These are phyloP conservation scores for Botrytis porri DNA, from an alignment of 2,329 filamentous ascomycete species.

Conservation along the genomic window DNA sequence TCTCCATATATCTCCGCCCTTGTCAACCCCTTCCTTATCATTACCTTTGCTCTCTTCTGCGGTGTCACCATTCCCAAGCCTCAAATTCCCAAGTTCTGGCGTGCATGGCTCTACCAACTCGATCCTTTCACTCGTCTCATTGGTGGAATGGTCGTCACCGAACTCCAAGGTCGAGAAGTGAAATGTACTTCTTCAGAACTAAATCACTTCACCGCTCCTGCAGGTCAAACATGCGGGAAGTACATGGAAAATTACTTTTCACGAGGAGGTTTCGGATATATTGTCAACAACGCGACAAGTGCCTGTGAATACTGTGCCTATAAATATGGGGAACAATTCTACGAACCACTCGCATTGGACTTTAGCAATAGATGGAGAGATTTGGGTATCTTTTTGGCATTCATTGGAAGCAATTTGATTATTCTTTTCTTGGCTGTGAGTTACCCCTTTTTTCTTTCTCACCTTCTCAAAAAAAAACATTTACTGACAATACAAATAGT, in stretches of 20 bases:
- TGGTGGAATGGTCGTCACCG: conserved; percentile 74
- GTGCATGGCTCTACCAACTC: conserved; percentile 76
- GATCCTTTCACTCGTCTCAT: conserved; percentile 82
- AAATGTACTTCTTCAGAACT: conserved; percentile 59
- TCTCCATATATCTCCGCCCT: conserved; percentile 75
- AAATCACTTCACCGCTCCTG: conserved; percentile 65
- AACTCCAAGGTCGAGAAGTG: conserved; percentile 65
- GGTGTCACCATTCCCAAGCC: conserved; percentile 78
- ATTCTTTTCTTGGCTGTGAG: conserved; percentile 52
- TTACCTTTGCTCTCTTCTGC: conserved; percentile 82
- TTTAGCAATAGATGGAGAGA: conserved; percentile 77
- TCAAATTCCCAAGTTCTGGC: conserved; percentile 77
- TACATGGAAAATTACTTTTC: conserved; percentile 74
- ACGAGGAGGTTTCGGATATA: conserved; percentile 66
- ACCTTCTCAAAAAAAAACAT: not conserved
- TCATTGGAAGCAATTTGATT: conserved; percentile 74
- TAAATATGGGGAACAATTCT: conserved; percentile 78
- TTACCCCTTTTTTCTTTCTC: not conserved
- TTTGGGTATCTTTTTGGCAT: conserved; percentile 72
- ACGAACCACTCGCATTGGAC: conserved; percentile 60
- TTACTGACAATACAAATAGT: conserved; percentile 27
- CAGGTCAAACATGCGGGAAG: conserved; percentile 64
- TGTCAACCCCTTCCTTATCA: conserved; percentile 78
- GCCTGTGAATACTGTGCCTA: conserved; percentile 81
- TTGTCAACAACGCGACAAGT: conserved; percentile 62